Conservation (phyloP, 2,329 filamentous ascomycete genomes). For the Phoma herbarum region DNA sequence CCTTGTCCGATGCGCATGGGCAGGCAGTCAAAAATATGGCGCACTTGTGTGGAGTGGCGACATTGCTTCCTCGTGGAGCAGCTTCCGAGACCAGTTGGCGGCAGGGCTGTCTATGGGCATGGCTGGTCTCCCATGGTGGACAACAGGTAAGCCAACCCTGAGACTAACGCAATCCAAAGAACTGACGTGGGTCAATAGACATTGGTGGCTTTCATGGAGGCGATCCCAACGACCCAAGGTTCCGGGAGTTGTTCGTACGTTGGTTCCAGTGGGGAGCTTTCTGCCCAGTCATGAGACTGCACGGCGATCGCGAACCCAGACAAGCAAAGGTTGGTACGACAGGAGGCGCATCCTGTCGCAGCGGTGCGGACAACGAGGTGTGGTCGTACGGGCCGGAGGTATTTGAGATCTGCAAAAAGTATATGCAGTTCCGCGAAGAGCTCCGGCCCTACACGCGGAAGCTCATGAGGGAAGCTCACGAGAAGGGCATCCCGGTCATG, state of each 20-base stretch:
- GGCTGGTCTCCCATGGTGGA: conserved; percentile 53
- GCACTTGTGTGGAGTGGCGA: conserved; percentile 74
- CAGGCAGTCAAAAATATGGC: conserved; percentile 69
- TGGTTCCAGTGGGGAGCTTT: conserved; percentile 77
- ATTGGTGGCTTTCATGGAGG: conserved; percentile 76
- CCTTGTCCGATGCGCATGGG: conserved; percentile 65
- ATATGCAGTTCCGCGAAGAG: conserved; percentile 66
- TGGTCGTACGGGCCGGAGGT: conserved; percentile 71
- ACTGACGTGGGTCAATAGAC: conserved; percentile 73
- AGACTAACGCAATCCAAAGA: not conserved
- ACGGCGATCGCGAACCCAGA: conserved; percentile 71
- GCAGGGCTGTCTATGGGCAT: conserved; percentile 73
- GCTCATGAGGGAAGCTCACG: conserved; percentile 68
- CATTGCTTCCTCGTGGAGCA: conserved; percentile 70
- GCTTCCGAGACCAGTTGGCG: conserved; percentile 66
- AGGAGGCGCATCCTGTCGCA: conserved; percentile 50
- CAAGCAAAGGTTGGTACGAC: conserved; percentile 54
- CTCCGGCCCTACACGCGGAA: conserved; percentile 66
- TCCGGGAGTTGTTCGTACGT: conserved; percentile 70
- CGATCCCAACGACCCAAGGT: conserved; percentile 62
- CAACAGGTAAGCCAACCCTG: not conserved
- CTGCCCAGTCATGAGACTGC: conserved; percentile 72
- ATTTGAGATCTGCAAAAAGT: conserved; percentile 67
- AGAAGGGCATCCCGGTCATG: conserved; percentile 69
- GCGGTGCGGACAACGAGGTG: conserved; percentile 68